A percentile compares a stretch with the other conserved stretches of the same genome.
Evolutionary conservation across 2,329 filamentous ascomycete species (phyloP).

Genomic region (Colletotrichum euphorbiae): DNA sequence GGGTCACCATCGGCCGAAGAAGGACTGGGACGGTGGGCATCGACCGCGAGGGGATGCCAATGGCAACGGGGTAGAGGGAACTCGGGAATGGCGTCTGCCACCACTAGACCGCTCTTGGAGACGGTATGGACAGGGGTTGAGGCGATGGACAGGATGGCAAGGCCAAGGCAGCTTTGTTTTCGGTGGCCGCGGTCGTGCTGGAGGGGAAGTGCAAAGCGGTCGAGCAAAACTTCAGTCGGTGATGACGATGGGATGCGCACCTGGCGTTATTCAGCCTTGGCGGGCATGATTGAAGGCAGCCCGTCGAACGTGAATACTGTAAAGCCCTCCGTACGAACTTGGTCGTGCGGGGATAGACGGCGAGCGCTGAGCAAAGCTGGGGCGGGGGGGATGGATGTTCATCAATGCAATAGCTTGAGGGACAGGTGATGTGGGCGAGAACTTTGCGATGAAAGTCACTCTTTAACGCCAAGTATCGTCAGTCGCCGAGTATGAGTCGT

Average conservation of each 20-base stretch:
- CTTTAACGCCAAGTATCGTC: conserved; percentile 37
- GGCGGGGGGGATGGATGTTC: neutral
- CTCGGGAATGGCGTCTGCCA: conserved; percentile 7
- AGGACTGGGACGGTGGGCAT: neutral
- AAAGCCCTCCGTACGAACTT: neutral
- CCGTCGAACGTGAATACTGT: neutral
- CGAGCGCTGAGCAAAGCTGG: neutral
- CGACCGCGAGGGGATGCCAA: conserved; percentile 1
- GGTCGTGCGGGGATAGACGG: conserved; percentile 3
- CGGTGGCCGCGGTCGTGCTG: neutral
- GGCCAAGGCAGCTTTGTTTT: conserved; percentile 10
- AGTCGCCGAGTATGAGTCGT: conserved; percentile 13
- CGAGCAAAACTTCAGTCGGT: neutral
- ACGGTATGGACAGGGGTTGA: conserved; percentile 10
- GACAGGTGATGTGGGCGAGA: neutral
- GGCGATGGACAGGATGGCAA: conserved; percentile 10
- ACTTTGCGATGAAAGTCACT: conserved; percentile 36
- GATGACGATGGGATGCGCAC: conserved; percentile 14
- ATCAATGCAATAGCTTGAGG: neutral
- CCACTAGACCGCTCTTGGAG: neutral
- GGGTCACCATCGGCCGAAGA: neutral
- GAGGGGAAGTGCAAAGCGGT: conserved; percentile 7
- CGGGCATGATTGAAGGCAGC: conserved; percentile 21
- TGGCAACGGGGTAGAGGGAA: neutral
- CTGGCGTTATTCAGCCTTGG: conserved; percentile 35